These are phyloP conservation scores for Euphorbia corollata DNA, from an alignment of 441 rosid genomes.

Conservation along the genomic window DNA sequence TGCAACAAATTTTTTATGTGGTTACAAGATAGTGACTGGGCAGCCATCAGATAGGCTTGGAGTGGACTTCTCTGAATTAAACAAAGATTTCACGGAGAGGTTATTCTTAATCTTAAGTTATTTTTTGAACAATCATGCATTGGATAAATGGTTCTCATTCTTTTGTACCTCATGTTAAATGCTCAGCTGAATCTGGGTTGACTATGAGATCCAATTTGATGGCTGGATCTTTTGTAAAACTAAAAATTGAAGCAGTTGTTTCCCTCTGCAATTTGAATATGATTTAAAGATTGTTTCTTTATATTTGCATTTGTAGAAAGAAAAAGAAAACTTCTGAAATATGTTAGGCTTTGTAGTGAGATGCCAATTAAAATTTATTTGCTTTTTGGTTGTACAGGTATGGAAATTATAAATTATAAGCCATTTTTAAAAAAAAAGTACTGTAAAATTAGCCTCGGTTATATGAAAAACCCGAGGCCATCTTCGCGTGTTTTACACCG, in stretches of 20 bases:
- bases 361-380: not conserved
- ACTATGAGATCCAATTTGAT: slow-evolving; percentile 3
- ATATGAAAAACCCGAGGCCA: too few relatives aligned
- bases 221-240: not conserved
- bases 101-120: slow-evolving; percentile 5
- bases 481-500: too few relatives aligned
- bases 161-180: not conserved
- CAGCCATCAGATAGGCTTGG: slow-evolving; percentile 99
- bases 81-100: slow-evolving; percentile 89
- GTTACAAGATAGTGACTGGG: slow-evolving; percentile 97
- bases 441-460: too few relatives aligned
- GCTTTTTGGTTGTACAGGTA: too few relatives aligned
- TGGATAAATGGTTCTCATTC: slow-evolving; percentile 1
- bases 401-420: too few relatives aligned
- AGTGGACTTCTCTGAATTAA: slow-evolving; percentile 84
- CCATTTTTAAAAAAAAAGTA: too few relatives aligned
- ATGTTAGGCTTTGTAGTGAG: not conserved
- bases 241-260: not conserved
- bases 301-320: not conserved
- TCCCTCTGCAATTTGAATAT: not conserved
- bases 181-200: not conserved
- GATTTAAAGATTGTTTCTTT: not conserved
- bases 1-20: slow-evolving; percentile 87
- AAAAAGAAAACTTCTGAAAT: not conserved
- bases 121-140: not conserved